Evolutionary conservation across 768 basidiomycete genomes (phyloP).

Genomic region (Coprinopsis marcescibilis): DNA sequence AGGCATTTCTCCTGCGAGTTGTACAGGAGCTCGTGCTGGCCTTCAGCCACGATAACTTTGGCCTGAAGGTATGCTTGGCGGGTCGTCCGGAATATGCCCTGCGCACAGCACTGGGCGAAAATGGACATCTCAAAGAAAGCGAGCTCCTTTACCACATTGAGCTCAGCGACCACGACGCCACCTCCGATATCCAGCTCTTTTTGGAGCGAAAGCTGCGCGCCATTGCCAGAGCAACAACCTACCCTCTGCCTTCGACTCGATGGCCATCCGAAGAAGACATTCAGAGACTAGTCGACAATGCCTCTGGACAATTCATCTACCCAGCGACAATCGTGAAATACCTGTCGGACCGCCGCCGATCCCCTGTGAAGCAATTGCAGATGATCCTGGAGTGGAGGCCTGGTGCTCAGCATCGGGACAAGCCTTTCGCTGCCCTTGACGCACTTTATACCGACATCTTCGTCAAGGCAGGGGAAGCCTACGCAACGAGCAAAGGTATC

Average conservation of each 20-base stretch:
- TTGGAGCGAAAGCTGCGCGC: not conserved
- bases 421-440: not conserved
- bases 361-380: not conserved
- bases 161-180: slow-evolving; percentile 4
- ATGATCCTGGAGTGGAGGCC: not conserved
- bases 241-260: not conserved
- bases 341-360: slow-evolving; percentile 3
- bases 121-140: not conserved
- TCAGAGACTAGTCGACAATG: slow-evolving; percentile 4
- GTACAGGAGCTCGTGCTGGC: slow-evolving; percentile 2
- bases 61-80: slow-evolving; percentile 8
- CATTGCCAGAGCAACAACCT: not conserved
- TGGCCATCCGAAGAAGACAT: slow-evolving; percentile 11
- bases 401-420: not conserved
- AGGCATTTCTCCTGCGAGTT: slow-evolving; percentile 5
- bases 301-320: slow-evolving; percentile 13
- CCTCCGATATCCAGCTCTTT: slow-evolving; percentile 2
- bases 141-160: not conserved
- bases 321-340: slow-evolving; percentile 10
- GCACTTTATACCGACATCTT: not conserved
- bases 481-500: not conserved
- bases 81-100: slow-evolving; percentile 13
- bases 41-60: not conserved
- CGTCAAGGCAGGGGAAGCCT: not conserved
- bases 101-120: not conserved